phyloP scores from a whole-genome alignment of 2,329 filamentous ascomycete genomes.

The Penicillium concentricum region DNA sequence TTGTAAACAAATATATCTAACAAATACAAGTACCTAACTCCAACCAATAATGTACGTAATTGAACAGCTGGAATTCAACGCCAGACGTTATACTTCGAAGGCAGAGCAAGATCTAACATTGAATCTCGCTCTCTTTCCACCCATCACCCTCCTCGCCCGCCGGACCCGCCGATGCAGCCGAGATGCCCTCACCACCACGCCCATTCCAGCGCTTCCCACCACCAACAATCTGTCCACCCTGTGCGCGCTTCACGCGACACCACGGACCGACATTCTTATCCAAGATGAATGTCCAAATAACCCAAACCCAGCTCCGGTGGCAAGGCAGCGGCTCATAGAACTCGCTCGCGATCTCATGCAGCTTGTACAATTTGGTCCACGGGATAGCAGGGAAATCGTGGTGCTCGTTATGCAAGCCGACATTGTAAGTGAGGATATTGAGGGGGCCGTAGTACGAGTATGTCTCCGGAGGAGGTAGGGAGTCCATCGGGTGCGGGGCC shows the following conservation, averaged over 20 bases:
- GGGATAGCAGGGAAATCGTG: slow-evolving; percentile 97
- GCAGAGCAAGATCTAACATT: slow-evolving; percentile 50
- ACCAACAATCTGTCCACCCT: slow-evolving; percentile 66
- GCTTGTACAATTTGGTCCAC: slow-evolving; percentile 78
- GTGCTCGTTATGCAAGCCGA: slow-evolving; percentile 97
- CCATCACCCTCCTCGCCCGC: slow-evolving; percentile 51
- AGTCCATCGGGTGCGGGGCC: slow-evolving; percentile 55
- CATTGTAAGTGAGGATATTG: slow-evolving; percentile 93
- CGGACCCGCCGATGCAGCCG: slow-evolving; percentile 44
- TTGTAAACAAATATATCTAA: background rate
- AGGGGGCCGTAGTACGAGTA: slow-evolving; percentile 95
- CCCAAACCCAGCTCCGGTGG: slow-evolving; percentile 87
- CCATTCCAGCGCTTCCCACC: slow-evolving; percentile 32
- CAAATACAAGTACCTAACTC: background rate
- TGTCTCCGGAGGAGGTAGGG: slow-evolving; percentile 78
- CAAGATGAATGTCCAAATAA: slow-evolving; percentile 93
- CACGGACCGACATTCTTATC: slow-evolving; percentile 86
- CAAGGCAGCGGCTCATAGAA: slow-evolving; percentile 87
- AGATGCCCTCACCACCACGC: slow-evolving; percentile 47
- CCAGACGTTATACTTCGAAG: slow-evolving; percentile 4
- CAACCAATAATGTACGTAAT: background rate
- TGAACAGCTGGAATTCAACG: background rate
- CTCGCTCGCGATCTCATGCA: slow-evolving; percentile 79
- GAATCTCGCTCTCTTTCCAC: slow-evolving; percentile 69
- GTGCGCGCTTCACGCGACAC: slow-evolving; percentile 88